Evolutionary conservation across 2,329 filamentous ascomycete species (phyloP), one percentile per base, ranked within the genome.

Genomic region (Calonectria pseudoreteaudii): DNA sequence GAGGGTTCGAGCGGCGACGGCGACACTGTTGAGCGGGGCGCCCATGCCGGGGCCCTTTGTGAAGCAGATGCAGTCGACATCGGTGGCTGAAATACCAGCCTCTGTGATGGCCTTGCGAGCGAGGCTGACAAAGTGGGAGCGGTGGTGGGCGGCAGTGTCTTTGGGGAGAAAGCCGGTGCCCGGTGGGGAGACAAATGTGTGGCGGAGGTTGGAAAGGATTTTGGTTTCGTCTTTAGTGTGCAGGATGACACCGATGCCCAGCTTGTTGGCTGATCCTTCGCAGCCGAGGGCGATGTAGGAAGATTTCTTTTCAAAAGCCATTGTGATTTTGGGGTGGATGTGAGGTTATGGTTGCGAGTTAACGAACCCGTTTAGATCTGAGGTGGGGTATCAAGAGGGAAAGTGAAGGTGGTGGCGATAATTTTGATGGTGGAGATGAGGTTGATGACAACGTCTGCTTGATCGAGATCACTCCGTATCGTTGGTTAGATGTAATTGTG

Each of bases 31-130:
- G 34, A 99, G 88, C 10, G 97, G 97, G 49, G 95, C 96, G 72
- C 97, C 97, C 97, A 99, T 99, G 0, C 97, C 97, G 0, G 97
- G 97, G 0, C 97, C 97, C 82, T 94, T 94, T 2, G 97, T 99
- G 87, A 96, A 99, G 89, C 96, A 98, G 79, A 99, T 93, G 85
- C 95, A 98, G 85, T 96, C 93, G 58, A 99, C 90, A 82, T 98
- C 93, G 16, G 86, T 81, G 18, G 92, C 85, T 0, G 94, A 83
- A 26, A 84, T 73, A 60, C 87, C 86, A 0, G 96, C 95, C 78
- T 94, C 92, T 71, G 89, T 87, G 75, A 99, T 91, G 6, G 96
- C 95, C 75, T 91, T 90, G 79, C 93, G 95, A 23, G 97, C 93
- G n/a, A 98, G 88, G 30, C 89, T 87, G 20, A 95, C 94, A 76